Evolutionary conservation across 2,329 filamentous ascomycete genomes (phyloP).

Genomic region (Dothiorella sarmentorum): DNA sequence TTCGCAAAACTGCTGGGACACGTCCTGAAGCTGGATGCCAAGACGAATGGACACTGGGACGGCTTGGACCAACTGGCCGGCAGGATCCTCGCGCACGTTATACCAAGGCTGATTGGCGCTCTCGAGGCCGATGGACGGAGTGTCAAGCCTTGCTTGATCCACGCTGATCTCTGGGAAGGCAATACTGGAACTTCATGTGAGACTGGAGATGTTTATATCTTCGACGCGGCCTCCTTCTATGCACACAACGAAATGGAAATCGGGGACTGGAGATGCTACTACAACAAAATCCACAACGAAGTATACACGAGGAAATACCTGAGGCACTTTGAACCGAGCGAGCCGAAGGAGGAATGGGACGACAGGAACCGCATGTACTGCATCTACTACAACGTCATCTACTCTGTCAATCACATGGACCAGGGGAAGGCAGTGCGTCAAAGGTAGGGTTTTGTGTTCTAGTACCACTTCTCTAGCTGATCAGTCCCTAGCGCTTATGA

Average conservation of each 20-base stretch:
- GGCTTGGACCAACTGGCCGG: slow-evolving; percentile 26
- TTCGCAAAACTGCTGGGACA: slow-evolving; percentile 35
- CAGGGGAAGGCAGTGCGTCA: slow-evolving; percentile 17
- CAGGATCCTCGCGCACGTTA: slow-evolving; percentile 23
- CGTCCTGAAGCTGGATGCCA: slow-evolving; percentile 28
- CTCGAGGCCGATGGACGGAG: slow-evolving; percentile 25
- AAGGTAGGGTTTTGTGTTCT: neutral
- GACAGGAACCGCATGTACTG: slow-evolving; percentile 17
- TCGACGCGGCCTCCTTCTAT: slow-evolving; percentile 39
- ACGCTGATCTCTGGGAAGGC: slow-evolving; percentile 43
- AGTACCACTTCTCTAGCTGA: neutral
- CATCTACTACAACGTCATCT: slow-evolving; percentile 19
- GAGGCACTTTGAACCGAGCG: neutral
- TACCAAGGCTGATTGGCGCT: slow-evolving; percentile 32
- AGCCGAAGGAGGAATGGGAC: slow-evolving; percentile 5
- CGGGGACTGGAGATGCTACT: slow-evolving; percentile 7
- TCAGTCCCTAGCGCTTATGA: slow-evolving; percentile 21
- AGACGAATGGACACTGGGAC: slow-evolving; percentile 31
- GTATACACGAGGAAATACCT: slow-evolving; percentile 2
- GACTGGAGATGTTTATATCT: slow-evolving; percentile 33
- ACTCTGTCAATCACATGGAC: slow-evolving; percentile 10
- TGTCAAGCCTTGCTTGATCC: slow-evolving; percentile 33
- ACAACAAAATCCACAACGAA: slow-evolving; percentile 9
- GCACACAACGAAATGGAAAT: slow-evolving; percentile 39
- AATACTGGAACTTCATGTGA: slow-evolving; percentile 35